phyloP scores from a whole-genome alignment of 1,284 basidiomycete species.

The Sanghuangporus weigelae region DNA sequence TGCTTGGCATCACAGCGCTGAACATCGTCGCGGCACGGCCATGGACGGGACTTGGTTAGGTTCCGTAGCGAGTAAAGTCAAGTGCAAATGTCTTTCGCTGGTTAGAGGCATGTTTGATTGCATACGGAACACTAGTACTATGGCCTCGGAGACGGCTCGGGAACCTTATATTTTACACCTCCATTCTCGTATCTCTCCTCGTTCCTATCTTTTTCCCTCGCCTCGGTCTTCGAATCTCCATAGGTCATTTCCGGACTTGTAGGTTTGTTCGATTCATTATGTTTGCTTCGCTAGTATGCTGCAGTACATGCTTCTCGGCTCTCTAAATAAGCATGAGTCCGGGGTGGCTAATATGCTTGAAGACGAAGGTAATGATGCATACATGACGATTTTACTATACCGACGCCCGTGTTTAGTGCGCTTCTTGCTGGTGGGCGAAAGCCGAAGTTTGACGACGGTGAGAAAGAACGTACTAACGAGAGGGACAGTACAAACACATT shows the following conservation, averaged over 20 bases:
- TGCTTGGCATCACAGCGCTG: conserved; percentile 57
- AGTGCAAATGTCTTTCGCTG: conserved; percentile 13
- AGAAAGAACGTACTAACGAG: background rate
- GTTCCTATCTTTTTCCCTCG: conserved; percentile 50
- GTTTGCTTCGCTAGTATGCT: conserved; percentile 36
- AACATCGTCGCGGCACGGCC: conserved; percentile 55
- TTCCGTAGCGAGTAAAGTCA: conserved; percentile 65
- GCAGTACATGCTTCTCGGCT: conserved; percentile 49
- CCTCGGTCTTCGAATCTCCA: conserved; percentile 55
- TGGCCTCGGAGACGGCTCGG: conserved; percentile 65
- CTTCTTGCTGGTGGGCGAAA: conserved; percentile 52
- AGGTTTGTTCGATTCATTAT: background rate
- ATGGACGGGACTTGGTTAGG: conserved; percentile 74
- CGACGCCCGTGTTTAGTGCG: conserved; percentile 55
- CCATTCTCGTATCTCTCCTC: conserved; percentile 53
- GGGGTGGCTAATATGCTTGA: background rate
- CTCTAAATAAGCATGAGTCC: conserved; percentile 28
- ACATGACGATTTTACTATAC: conserved; percentile 59
- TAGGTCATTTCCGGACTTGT: conserved; percentile 29
- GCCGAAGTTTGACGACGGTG: background rate
- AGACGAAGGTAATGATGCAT: conserved; percentile 30
- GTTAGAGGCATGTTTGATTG: background rate
- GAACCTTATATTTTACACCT: conserved; percentile 57
- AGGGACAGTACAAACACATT: conserved; percentile 39
- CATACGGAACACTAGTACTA: background rate